Conservation (phyloP, 345 rosid genomes). For the Salix suchowensis region DNA sequence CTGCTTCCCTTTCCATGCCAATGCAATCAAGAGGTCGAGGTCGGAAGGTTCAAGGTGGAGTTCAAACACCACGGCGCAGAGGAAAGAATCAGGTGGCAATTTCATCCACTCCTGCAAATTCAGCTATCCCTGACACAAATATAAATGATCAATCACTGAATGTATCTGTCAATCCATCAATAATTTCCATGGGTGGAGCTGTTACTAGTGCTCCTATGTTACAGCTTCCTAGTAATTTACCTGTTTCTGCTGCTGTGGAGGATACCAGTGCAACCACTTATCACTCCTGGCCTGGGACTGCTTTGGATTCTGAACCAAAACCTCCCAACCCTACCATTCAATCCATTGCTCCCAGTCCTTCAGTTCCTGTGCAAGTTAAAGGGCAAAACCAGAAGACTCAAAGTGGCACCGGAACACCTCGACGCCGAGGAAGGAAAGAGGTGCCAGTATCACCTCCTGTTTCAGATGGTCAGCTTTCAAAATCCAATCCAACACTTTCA, state of each 20-base stretch:
- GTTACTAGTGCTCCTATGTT: slow-evolving; percentile 23
- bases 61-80: slow-evolving; percentile 50
- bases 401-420: slow-evolving; percentile 40
- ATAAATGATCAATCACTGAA: slow-evolving; percentile 28
- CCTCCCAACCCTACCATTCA: slow-evolving; percentile 25
- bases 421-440: slow-evolving; percentile 62
- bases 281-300: slow-evolving; percentile 31
- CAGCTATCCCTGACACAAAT: slow-evolving; percentile 20
- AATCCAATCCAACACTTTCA: slow-evolving; percentile 21
- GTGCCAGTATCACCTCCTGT: slow-evolving; percentile 25
- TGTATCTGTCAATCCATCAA: slow-evolving; percentile 24
- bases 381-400: slow-evolving; percentile 44
- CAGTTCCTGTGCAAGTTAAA: slow-evolving; percentile 22
- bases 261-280: slow-evolving; percentile 15
- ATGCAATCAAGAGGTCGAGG: slow-evolving; percentile 31
- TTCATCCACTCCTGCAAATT: slow-evolving; percentile 21
- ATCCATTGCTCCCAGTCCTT: slow-evolving; percentile 9
- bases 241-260: slow-evolving; percentile 28
- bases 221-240: slow-evolving; percentile 13
- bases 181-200: slow-evolving; percentile 16
- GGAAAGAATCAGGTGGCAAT: slow-evolving; percentile 37
- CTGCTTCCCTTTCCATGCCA: slow-evolving; percentile 22
- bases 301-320: slow-evolving; percentile 27
- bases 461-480: slow-evolving; percentile 45
- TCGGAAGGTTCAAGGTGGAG: slow-evolving; percentile 29